These are phyloP conservation scores for Phaeosphaeriaceae sp. DNA, from an alignment of 2,329 filamentous ascomycete genomes.

Conservation along the genomic window DNA sequence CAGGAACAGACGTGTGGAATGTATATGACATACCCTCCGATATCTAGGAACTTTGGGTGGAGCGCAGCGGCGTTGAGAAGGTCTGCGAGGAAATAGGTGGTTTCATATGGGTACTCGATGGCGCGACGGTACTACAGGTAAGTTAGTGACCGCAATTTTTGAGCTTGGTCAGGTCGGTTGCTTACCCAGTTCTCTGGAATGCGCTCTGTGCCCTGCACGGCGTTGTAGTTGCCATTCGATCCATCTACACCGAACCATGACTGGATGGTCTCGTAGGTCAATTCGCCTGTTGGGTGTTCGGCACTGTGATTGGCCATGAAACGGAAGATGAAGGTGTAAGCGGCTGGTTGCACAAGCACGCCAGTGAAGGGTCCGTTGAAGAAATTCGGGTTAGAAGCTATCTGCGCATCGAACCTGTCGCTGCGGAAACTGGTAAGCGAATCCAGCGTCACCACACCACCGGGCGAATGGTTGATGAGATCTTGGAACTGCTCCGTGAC, in stretches of 20 bases:
- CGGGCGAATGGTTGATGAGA: constrained; percentile 27
- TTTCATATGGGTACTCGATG: constrained; percentile 29
- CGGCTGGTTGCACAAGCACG: constrained; percentile 32
- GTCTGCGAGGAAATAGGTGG: constrained; percentile 27
- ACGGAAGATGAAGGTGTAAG: constrained; percentile 34
- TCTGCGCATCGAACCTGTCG: constrained; percentile 27
- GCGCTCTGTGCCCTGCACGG: constrained; percentile 23
- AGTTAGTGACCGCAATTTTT: neutral
- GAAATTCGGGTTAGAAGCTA: constrained; percentile 24
- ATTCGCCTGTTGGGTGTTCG: constrained; percentile 19
- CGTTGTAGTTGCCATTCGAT: constrained; percentile 18
- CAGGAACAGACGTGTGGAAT: neutral
- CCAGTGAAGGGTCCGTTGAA: constrained; percentile 33
- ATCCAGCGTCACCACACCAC: constrained; percentile 27
- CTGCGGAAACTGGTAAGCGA: constrained; percentile 27
- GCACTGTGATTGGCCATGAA: constrained; percentile 36
- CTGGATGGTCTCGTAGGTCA: constrained; percentile 25
- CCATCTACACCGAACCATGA: constrained; percentile 33
- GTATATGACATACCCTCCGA: constrained; percentile 21
- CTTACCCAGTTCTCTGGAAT: constrained; percentile 30
- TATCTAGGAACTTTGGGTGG: constrained; percentile 29
- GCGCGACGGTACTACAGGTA: constrained; percentile 23
- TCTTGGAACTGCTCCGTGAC: constrained; percentile 29
- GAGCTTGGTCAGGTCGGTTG: neutral
- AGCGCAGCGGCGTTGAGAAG: constrained; percentile 22